These are phyloP conservation scores for Earliella scabrosa DNA, from an alignment of 1,284 basidiomycete genomes.

Conservation along the genomic window DNA sequence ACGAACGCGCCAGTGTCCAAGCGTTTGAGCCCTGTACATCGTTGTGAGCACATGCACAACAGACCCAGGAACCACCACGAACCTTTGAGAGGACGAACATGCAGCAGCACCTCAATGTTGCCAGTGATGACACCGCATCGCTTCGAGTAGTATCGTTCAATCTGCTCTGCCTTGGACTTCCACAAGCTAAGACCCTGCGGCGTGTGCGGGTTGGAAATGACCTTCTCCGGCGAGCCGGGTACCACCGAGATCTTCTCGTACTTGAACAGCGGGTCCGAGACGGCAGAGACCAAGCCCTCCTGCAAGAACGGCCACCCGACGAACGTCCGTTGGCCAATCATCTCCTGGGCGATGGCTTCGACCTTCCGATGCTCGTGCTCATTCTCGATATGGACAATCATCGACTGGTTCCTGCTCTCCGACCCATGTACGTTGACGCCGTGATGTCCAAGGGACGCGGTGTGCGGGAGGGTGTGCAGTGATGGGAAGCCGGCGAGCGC, in stretches of 20 bases:
- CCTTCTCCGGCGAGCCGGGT: slow-evolving; percentile 55
- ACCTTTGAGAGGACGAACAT: slow-evolving; percentile 90
- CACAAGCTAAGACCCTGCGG: slow-evolving; percentile 69
- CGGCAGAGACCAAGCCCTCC: slow-evolving; percentile 86
- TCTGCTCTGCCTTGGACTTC: slow-evolving; percentile 80
- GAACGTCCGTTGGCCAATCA: slow-evolving; percentile 83
- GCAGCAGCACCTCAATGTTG: slow-evolving; percentile 78
- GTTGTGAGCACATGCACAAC: slow-evolving; percentile 4
- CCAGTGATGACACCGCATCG: slow-evolving; percentile 88
- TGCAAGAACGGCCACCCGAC: slow-evolving; percentile 94
- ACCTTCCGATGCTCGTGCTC: slow-evolving; percentile 70
- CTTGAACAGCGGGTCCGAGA: slow-evolving; percentile 89
- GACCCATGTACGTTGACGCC: slow-evolving; percentile 94
- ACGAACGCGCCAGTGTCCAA: slow-evolving; percentile 89
- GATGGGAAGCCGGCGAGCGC: slow-evolving; percentile 97
- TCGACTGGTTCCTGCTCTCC: slow-evolving; percentile 90
- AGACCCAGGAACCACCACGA: slow-evolving; percentile 25
- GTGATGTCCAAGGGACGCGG: slow-evolving; percentile 80
- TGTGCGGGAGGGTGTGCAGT: slow-evolving; percentile 86
- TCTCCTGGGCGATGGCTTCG: slow-evolving; percentile 74
- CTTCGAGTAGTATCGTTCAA: slow-evolving; percentile 90
- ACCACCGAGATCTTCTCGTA: slow-evolving; percentile 76
- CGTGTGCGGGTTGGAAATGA: slow-evolving; percentile 76
- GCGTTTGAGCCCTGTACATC: slow-evolving; percentile 75
- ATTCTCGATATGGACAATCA: slow-evolving; percentile 88